These are phyloP conservation scores for Boletus pseudopeckii DNA, from an alignment of 768 basidiomycete species.

Conservation along the genomic window DNA sequence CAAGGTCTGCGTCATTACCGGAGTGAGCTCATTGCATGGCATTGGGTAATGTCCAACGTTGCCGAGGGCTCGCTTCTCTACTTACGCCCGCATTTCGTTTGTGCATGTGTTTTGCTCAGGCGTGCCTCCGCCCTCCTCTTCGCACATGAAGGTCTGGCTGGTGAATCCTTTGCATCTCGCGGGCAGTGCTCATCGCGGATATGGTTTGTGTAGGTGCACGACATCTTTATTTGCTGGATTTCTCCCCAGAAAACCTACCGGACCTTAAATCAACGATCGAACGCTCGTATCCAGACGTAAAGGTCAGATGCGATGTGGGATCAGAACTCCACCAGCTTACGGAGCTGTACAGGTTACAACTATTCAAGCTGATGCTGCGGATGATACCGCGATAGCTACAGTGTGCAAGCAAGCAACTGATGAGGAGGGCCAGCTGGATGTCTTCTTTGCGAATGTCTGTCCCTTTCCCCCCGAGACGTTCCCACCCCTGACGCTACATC, in stretches of 20 bases:
- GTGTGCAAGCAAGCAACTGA: slow-evolving; percentile 69
- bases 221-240: slow-evolving; percentile 77
- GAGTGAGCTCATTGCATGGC: slow-evolving; percentile 81
- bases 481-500: background rate
- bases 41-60: slow-evolving; percentile 61
- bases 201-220: slow-evolving; percentile 52
- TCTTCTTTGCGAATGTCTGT: slow-evolving; percentile 92
- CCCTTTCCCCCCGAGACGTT: background rate
- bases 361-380: slow-evolving; percentile 79
- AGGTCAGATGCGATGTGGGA: slow-evolving; percentile 41
- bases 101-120: slow-evolving; percentile 34
- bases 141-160: slow-evolving; percentile 68
- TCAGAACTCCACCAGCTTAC: slow-evolving; percentile 9
- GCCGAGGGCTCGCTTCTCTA: background rate
- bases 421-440: slow-evolving; percentile 85
- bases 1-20: slow-evolving; percentile 87
- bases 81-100: slow-evolving; percentile 12
- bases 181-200: slow-evolving; percentile 1
- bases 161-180: background rate
- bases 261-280: slow-evolving; percentile 68
- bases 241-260: slow-evolving; percentile 61
- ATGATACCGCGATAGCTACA: slow-evolving; percentile 61
- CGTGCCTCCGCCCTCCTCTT: slow-evolving; percentile 70
- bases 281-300: slow-evolving; percentile 69
- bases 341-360: slow-evolving; percentile 64